A percentile compares a stretch with the other conserved stretches of the same genome.
Conservation (phyloP, 352 stramenopile genomes). For the Globisporangium camurandrum region DNA sequence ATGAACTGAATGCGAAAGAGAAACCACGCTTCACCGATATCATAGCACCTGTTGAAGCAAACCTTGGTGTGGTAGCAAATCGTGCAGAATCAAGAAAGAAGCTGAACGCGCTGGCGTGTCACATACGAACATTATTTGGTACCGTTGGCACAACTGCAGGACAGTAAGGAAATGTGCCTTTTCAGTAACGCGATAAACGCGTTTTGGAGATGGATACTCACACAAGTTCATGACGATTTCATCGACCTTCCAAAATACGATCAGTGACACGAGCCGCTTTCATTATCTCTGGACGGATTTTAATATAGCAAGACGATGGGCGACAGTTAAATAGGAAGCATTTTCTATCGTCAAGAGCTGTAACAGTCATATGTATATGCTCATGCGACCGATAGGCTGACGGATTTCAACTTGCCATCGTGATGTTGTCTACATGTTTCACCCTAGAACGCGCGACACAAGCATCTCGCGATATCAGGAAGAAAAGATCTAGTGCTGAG, state of each 20-base stretch:
- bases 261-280: neutral
- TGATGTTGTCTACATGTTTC: slow-evolving; percentile 17
- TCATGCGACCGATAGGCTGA: slow-evolving; percentile 11
- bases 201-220: no score
- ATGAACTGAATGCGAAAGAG: neutral
- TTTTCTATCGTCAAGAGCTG: slow-evolving; percentile 11
- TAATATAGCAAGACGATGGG: neutral
- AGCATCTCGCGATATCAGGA: slow-evolving; percentile 10
- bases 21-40: neutral
- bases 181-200: neutral
- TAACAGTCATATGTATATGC: slow-evolving; percentile 9
- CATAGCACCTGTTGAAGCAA: neutral
- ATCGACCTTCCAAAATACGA: neutral
- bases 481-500: slow-evolving; percentile 10
- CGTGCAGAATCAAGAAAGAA: neutral
- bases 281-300: neutral
- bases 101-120: neutral
- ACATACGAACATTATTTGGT: neutral
- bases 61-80: neutral
- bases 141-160: neutral
- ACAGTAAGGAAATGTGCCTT: neutral
- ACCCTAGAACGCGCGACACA: neutral
- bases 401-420: slow-evolving; percentile 13
- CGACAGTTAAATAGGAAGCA: slow-evolving; percentile 12
- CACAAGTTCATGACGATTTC: neutral